Evolutionary conservation across 495 filamentous ascomycete genomes (phyloP).

Genomic region (Penicillium chermesinum): DNA sequence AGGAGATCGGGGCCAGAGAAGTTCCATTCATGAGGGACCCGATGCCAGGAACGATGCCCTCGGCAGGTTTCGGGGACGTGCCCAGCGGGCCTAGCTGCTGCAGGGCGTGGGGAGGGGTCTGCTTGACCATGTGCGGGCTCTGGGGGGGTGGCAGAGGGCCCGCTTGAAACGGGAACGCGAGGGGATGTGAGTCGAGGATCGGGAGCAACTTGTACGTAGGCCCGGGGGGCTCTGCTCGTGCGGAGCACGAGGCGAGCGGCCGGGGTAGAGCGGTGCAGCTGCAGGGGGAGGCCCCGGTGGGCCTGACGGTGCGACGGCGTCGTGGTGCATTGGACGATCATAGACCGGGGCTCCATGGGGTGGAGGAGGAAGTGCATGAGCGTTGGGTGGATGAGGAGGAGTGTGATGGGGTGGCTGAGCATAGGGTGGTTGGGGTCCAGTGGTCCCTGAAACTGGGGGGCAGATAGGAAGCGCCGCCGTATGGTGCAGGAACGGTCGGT

Average conservation of each 20-base stretch:
- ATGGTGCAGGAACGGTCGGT: conserved; percentile 34
- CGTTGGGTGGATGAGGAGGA: conserved; percentile 8
- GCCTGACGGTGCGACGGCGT: conserved; percentile 18
- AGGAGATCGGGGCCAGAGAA: conserved; percentile 38
- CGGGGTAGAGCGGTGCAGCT: conserved; percentile 21
- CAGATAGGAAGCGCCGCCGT: conserved; percentile 28
- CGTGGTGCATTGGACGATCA: conserved; percentile 32
- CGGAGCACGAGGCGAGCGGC: conserved; percentile 34
- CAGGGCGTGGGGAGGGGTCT: conserved; percentile 21
- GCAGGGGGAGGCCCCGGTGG: conserved; percentile 20
- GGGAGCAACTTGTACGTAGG: conserved; percentile 19
- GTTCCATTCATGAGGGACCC: conserved; percentile 46
- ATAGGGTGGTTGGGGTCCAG: conserved; percentile 27
- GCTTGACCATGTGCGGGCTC: conserved; percentile 32
- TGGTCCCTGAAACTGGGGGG: conserved; percentile 30
- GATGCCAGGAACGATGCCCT: conserved; percentile 48
- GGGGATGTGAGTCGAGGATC: conserved; percentile 39
- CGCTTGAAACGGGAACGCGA: conserved; percentile 26
- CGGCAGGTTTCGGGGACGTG: conserved; percentile 19
- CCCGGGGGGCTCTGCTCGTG: conserved; percentile 30
- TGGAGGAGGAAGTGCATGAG: conserved; percentile 25
- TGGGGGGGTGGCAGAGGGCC: conserved; percentile 18
- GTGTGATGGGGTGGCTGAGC: conserved; percentile 25
- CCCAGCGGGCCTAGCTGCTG: conserved; percentile 19
- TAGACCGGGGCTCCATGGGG: conserved; percentile 24